These are phyloP conservation scores for Penicillium hordei DNA, from an alignment of 2,329 filamentous ascomycete species.

Conservation along the genomic window DNA sequence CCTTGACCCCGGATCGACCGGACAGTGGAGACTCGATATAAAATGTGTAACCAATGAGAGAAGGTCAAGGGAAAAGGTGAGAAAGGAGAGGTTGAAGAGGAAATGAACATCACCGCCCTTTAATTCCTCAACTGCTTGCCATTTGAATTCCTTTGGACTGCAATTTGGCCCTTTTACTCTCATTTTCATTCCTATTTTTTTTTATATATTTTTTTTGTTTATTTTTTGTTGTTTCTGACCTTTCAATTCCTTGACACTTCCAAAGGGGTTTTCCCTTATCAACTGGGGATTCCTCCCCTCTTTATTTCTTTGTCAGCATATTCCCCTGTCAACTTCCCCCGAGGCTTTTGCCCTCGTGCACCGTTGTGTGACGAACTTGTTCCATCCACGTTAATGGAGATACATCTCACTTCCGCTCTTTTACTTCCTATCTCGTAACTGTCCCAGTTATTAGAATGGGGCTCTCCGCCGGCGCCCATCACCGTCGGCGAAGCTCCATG, in stretches of 20 bases:
- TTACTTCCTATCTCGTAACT: conserved; percentile 14
- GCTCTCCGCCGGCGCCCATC: conserved; percentile 35
- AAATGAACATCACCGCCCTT: neutral
- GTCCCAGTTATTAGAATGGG: conserved; percentile 31
- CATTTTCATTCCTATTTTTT: conserved; percentile 4
- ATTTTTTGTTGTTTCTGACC: neutral
- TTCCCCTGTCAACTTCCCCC: neutral
- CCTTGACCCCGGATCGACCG: conserved; percentile 28
- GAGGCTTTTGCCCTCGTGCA: conserved; percentile 6
- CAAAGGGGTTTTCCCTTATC: neutral
- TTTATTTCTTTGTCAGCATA: conserved; percentile 14
- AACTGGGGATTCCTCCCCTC: neutral
- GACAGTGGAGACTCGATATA: conserved; percentile 18
- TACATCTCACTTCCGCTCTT: conserved; percentile 10
- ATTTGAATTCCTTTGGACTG: neutral
- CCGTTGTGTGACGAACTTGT: conserved; percentile 17
- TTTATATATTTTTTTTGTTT: too few relatives aligned
- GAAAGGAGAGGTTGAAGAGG: neutral
- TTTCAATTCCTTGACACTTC: neutral
- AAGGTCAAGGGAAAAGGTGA: neutral
- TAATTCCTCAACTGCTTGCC: neutral
- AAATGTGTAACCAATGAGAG: conserved; percentile 22
- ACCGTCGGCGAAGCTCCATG: conserved; percentile 42
- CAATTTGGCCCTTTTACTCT: neutral
- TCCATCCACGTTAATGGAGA: conserved; percentile 21